phyloP scores from a whole-genome alignment of 805 yeast genomes.

The Monosporozyma solicola region DNA sequence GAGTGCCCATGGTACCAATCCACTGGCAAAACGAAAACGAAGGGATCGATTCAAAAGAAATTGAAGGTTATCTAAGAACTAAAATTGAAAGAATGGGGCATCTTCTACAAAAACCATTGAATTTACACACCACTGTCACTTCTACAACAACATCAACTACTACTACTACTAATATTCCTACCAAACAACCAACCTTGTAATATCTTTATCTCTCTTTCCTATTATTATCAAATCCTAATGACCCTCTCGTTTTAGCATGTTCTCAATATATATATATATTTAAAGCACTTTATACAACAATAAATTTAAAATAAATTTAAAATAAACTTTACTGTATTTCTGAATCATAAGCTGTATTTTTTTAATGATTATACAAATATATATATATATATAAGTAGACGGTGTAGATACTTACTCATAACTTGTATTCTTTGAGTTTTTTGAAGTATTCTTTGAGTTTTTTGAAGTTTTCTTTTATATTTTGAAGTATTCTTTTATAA shows the following conservation, averaged over 20 bases:
- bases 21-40: conserved; percentile 58
- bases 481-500: too few species aligned
- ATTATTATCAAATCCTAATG: background rate
- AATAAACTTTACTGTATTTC: too few species aligned
- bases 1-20: conserved; percentile 95
- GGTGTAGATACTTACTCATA: too few species aligned
- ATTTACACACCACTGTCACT: conserved; percentile 16
- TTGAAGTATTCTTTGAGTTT: too few species aligned
- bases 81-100: conserved; percentile 98
- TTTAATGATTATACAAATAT: too few species aligned
- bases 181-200: too few species aligned
- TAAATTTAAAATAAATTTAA: too few species aligned
- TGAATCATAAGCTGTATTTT: too few species aligned
- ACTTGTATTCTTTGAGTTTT: too few species aligned
- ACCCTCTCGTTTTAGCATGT: background rate
- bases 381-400: too few species aligned
- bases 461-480: too few species aligned
- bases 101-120: conserved; percentile 46
- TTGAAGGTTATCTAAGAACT: conserved; percentile 87
- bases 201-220: background rate
- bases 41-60: conserved; percentile 81
- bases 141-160: background rate
- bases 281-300: background rate
- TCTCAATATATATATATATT: background rate
- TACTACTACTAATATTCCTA: background rate